These are phyloP conservation scores for Penicillium sp. DNA, from an alignment of 2,329 filamentous ascomycete genomes.

Conservation along the genomic window DNA sequence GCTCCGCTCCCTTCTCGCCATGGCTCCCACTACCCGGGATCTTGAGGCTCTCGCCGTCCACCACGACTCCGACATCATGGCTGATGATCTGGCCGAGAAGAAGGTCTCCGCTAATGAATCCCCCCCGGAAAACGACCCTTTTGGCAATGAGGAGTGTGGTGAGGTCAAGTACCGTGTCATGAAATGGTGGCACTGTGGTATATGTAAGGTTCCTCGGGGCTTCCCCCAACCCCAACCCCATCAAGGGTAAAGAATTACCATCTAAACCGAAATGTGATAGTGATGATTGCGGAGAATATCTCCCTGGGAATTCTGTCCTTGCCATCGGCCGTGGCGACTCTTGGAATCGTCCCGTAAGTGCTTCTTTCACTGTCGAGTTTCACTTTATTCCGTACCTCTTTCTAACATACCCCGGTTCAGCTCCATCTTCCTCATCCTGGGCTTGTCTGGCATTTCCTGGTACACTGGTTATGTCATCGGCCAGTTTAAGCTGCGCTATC, in stretches of 20 bases:
- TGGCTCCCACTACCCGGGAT: too few species aligned
- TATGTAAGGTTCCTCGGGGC: too few species aligned
- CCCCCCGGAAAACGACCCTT: conserved; percentile 25
- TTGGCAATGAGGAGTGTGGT: conserved; percentile 30
- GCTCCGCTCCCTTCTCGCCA: too few species aligned
- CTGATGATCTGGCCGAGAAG: too few species aligned
- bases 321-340: conserved; percentile 44
- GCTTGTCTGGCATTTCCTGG: conserved; percentile 46
- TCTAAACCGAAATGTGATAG: too few species aligned
- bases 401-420: too few species aligned
- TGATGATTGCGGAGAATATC: conserved; percentile 52
- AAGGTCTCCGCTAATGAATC: conserved; percentile 8
- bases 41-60: too few species aligned
- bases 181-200: conserved; percentile 38
- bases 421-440: conserved; percentile 47
- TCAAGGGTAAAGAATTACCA: too few species aligned
- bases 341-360: conserved; percentile 47
- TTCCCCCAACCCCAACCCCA: too few species aligned
- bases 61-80: too few species aligned
- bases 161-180: conserved; percentile 44
- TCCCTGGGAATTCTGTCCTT: conserved; percentile 49
- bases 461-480: conserved; percentile 53
- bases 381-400: too few species aligned
- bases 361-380: too few species aligned
- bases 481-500: conserved; percentile 48